Percentiles rank a stretch among this genome's conserved stretches.
phyloP scores from a whole-genome alignment of 2,329 filamentous ascomycete genomes.

The Pseudonectria buxi region DNA sequence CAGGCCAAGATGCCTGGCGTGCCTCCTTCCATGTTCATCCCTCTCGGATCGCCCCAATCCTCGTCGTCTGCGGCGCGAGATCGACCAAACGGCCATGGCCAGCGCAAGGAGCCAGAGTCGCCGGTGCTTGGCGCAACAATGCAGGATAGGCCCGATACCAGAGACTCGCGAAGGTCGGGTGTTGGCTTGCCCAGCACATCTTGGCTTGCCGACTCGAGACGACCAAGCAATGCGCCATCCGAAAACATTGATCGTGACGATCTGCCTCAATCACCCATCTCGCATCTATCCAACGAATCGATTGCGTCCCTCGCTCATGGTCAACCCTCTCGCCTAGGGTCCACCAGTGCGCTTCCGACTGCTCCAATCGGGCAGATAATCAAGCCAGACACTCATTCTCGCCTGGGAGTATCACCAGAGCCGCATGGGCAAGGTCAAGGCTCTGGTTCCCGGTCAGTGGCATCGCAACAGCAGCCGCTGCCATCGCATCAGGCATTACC shows the following conservation, averaged over 20 bases:
- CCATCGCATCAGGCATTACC: constrained; percentile 9
- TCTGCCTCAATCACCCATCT: constrained; percentile 18
- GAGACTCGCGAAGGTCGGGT: constrained; percentile 8
- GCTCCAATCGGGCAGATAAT: constrained; percentile 11
- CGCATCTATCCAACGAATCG: constrained; percentile 17
- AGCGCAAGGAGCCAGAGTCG: too few relatives aligned
- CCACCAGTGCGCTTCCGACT: constrained; percentile 4
- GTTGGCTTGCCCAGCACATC: constrained; percentile 13
- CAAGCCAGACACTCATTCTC: constrained; percentile 9
- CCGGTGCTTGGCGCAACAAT: constrained; percentile 9
- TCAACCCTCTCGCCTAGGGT: constrained; percentile 19
- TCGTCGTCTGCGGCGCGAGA: too few relatives aligned
- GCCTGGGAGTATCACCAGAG: constrained; percentile 9
- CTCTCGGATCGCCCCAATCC: too few relatives aligned
- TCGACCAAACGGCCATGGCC: too few relatives aligned
- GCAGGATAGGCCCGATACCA: constrained; percentile 4
- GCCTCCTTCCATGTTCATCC: too few relatives aligned
- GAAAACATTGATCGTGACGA: constrained; percentile 9
- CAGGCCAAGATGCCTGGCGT: too few relatives aligned
- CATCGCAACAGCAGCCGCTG: constrained; percentile 9
- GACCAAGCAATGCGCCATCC: constrained; percentile 3
- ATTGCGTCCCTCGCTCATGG: constrained; percentile 17
- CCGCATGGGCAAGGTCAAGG: constrained; percentile 11
- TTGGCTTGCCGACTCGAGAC: constrained; percentile 5
- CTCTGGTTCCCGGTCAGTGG: constrained; percentile 7